Conservation (phyloP, 306 rosid genomes). For the Vachellia collinsii region DNA sequence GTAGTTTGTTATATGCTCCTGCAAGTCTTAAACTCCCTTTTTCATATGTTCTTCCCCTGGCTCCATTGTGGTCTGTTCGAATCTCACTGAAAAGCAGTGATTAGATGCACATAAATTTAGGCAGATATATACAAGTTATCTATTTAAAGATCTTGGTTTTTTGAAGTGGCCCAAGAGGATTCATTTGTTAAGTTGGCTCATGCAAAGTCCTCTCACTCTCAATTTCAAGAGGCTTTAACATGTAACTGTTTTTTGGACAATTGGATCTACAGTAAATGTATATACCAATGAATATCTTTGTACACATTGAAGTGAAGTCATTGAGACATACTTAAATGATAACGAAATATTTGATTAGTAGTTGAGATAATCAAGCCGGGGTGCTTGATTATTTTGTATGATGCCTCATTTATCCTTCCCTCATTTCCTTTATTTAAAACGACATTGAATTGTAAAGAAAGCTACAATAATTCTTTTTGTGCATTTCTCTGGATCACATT, state of each 20-base stretch:
- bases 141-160: constrained; percentile 17
- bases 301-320: background rate
- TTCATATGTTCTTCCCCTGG: background rate
- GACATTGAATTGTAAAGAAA: background rate
- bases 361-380: background rate
- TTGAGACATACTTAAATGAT: background rate
- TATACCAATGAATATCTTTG: constrained; percentile 6
- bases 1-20: background rate
- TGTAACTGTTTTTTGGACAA: constrained; percentile 29
- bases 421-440: background rate
- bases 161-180: constrained; percentile 14
- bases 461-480: background rate
- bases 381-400: background rate
- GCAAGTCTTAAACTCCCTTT: background rate
- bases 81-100: background rate
- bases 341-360: constrained; percentile 5
- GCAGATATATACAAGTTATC: background rate
- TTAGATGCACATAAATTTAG: constrained; percentile 4
- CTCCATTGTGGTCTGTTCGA: background rate
- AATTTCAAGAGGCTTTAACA: constrained; percentile 11
- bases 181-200: constrained; percentile 1
- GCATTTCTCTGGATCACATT: background rate
- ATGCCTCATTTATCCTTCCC: background rate
- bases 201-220: background rate
- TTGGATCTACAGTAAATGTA: background rate